Percentiles rank a stretch among this genome's conserved stretches.
Evolutionary conservation across 2,329 filamentous ascomycete genomes (phyloP).

Genomic region (Knoxdaviesia capensis): DNA sequence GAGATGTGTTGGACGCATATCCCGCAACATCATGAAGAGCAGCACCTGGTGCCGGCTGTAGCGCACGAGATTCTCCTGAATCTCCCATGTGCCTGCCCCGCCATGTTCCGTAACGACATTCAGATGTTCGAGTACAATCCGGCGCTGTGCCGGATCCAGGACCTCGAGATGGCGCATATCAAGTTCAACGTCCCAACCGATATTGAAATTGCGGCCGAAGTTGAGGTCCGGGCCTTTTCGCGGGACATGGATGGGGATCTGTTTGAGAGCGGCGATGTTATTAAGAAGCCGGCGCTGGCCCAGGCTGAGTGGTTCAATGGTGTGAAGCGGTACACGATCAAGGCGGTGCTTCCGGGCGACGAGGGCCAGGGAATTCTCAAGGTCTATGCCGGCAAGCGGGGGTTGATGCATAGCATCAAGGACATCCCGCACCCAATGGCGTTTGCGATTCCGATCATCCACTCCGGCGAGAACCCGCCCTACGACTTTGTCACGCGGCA

Average conservation of each 20-base stretch:
- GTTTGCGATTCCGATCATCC: conserved; percentile 72
- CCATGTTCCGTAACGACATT: conserved; percentile 67
- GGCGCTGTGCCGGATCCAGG: conserved; percentile 64
- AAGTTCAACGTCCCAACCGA: conserved; percentile 76
- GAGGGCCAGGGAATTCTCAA: conserved; percentile 78
- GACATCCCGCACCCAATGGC: conserved; percentile 87
- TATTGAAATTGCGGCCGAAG: conserved; percentile 79
- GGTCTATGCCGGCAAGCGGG: conserved; percentile 82
- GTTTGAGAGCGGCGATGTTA: conserved; percentile 76
- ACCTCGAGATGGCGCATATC: conserved; percentile 82
- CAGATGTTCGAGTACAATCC: conserved; percentile 84
- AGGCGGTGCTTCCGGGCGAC: conserved; percentile 77
- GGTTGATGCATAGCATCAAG: conserved; percentile 93
- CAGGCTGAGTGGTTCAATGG: conserved; percentile 84
- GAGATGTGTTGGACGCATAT: conserved; percentile 95
- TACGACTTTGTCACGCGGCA: conserved; percentile 89
- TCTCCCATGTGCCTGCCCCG: conserved; percentile 66
- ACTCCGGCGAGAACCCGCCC: conserved; percentile 78
- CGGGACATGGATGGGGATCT: conserved; percentile 75
- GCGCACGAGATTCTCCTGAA: conserved; percentile 72
- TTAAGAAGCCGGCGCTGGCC: conserved; percentile 70
- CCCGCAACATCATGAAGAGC: conserved; percentile 67
- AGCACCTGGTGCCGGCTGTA: conserved; percentile 80
- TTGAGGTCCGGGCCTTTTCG: conserved; percentile 65
- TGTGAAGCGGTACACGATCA: conserved; percentile 79